Evolutionary conservation across 2,329 filamentous ascomycete genomes (phyloP), one percentile per base, ranked within the genome.

Genomic region (Colletotrichum sp.): DNA sequence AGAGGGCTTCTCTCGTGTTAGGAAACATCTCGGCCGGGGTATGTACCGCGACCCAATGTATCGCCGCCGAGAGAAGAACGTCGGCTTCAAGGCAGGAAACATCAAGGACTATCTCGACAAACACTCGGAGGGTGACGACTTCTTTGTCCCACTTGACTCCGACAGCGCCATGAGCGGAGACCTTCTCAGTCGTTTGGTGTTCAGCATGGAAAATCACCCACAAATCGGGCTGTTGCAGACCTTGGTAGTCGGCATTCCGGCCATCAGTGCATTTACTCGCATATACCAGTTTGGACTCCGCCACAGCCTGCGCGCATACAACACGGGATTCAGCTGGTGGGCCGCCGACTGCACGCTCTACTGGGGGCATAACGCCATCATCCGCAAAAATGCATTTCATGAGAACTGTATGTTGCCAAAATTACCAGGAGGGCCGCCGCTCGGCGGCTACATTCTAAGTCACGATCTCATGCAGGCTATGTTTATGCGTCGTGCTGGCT

Each of bases 41-140:
- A n/a, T n/a, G 38, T 47, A 4, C n/a, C 1, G 38, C 38, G 38
- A 2, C 0, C 38, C 38, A 7, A 3, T 47, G 2, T 47, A 47
- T 4, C 38, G 38, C 18, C 9, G 38, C 3, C 38, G 38, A 47
- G 38, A n/a, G 5, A 47, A 47, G 38, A 47, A 47, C 2, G 0
- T 47, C 3, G 18, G 38, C 2, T 47, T 47, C 38, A 47, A 47
- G 2, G 38, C 38, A 3, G 38, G 38, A 47, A 47, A 47, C 0
- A 47, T 47, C 38, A 47, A n/a, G 38, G 18, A 47, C 38, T 47
- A 47, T 47, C 18, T 47, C 0, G 38, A 47, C 0, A 47, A 47
- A 4, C 38, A n/a, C 5, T 47, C 18, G 18, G 38, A 4, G 0
- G 38, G 38, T 0, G 38, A 47, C 18, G 3, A 47, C 0, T 43